phyloP scores from a whole-genome alignment of 2,329 filamentous ascomycete species.

The Calonectria pseudoreteaudii region DNA sequence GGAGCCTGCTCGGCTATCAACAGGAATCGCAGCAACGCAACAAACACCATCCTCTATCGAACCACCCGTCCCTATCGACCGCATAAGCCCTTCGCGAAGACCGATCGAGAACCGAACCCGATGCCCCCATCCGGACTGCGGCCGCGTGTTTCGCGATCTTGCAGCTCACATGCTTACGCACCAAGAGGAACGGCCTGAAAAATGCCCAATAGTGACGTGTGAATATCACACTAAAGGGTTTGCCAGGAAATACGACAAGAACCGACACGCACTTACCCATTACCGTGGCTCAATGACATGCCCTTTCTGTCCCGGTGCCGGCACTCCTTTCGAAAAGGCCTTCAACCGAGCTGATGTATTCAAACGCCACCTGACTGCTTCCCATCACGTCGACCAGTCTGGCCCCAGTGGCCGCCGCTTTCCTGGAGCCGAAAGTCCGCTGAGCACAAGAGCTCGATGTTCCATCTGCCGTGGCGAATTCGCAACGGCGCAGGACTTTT shows the following conservation, averaged over 20 bases:
- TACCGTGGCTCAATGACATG: slow-evolving; percentile 99
- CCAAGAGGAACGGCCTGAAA: slow-evolving; percentile 91
- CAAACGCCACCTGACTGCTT: slow-evolving; percentile 92
- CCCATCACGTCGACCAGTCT: slow-evolving; percentile 94
- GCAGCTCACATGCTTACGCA: slow-evolving; percentile 97
- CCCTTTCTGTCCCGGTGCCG: slow-evolving; percentile 91
- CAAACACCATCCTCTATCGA: slow-evolving; percentile 35
- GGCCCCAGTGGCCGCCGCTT: slow-evolving; percentile 78
- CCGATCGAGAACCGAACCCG: slow-evolving; percentile 57
- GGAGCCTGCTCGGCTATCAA: slow-evolving; percentile 27
- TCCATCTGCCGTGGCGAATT: slow-evolving; percentile 88
- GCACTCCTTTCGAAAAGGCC: slow-evolving; percentile 89
- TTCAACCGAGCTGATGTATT: slow-evolving; percentile 98
- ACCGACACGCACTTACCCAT: slow-evolving; percentile 93
- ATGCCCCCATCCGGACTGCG: slow-evolving; percentile 69
- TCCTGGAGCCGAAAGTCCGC: slow-evolving; percentile 31
- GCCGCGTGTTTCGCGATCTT: slow-evolving; percentile 71
- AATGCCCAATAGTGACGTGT: slow-evolving; percentile 93
- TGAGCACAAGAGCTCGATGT: slow-evolving; percentile 79
- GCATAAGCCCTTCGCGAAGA: slow-evolving; percentile 46
- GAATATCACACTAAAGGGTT: slow-evolving; percentile 96
- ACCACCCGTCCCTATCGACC: slow-evolving; percentile 40
- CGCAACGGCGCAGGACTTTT: slow-evolving; percentile 91
- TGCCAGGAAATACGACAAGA: slow-evolving; percentile 97
- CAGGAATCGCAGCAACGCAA: slow-evolving; percentile 27